Evolutionary conservation across 352 stramenopile species (phyloP).

Genomic region (Phytophthora idaei): DNA sequence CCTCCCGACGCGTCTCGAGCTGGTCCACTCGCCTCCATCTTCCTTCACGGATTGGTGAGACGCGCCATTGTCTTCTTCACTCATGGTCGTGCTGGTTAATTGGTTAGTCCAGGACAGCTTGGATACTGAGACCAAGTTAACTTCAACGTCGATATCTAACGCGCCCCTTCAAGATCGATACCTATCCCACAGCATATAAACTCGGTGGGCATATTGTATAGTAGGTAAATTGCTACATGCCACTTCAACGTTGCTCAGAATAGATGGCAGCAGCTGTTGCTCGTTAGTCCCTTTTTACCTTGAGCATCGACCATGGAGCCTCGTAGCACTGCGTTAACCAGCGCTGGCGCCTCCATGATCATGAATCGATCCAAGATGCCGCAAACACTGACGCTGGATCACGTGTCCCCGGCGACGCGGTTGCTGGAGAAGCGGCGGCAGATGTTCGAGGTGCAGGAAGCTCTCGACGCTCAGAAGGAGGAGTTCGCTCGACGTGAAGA

Average conservation of each 20-base stretch:
- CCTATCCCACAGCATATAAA: not conserved
- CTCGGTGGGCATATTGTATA: not conserved
- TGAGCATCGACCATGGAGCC: constrained; percentile 47
- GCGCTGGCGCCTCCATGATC: constrained; percentile 70
- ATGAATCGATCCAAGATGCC: constrained; percentile 76
- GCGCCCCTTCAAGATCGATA: constrained; percentile 30
- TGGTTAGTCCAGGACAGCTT: not conserved
- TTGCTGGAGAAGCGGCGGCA: constrained; percentile 94
- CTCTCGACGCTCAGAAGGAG: constrained; percentile 94
- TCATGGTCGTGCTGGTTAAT: constrained; percentile 1
- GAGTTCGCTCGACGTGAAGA: constrained; percentile 92
- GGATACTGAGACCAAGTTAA: not conserved
- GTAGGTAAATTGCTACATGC: not conserved
- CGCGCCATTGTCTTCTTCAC: constrained; percentile 9
- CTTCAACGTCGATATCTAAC: constrained; percentile 14
- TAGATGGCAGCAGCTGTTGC: constrained; percentile 17
- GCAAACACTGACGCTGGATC: constrained; percentile 91
- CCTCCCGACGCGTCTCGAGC: constrained; percentile 28
- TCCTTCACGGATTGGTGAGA: constrained; percentile 9
- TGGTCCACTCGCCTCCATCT: constrained; percentile 31
- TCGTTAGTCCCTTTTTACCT: not conserved
- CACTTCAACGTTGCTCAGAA: constrained; percentile 26
- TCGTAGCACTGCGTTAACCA: constrained; percentile 58
- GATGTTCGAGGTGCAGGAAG: constrained; percentile 96
- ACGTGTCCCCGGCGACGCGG: constrained; percentile 92